Conservation (phyloP, 306 rosid genomes). For the Datisca glomerata region DNA sequence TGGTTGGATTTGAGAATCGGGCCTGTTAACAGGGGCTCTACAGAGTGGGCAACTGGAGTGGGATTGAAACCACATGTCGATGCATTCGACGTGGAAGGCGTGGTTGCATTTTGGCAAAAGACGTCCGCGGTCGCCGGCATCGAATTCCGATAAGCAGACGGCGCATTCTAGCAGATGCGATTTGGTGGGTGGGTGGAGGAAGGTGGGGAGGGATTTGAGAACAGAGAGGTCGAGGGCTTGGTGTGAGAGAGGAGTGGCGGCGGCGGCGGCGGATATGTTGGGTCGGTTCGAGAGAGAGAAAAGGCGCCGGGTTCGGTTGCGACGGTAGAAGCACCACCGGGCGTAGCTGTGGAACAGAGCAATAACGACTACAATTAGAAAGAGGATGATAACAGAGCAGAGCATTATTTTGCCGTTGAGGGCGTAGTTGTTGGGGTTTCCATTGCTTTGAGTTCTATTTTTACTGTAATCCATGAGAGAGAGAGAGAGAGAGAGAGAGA, state of each 20-base stretch:
- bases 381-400: constrained; percentile 28
- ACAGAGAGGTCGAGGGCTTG: constrained; percentile 22
- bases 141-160: constrained; percentile 39
- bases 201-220: constrained; percentile 31
- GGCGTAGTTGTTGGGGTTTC: constrained; percentile 14
- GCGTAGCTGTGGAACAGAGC: constrained; percentile 20
- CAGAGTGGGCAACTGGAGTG: constrained; percentile 53
- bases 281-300: background rate
- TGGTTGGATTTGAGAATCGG: background rate
- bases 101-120: constrained; percentile 39
- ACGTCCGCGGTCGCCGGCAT: constrained; percentile 22
- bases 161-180: constrained; percentile 22
- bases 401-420: constrained; percentile 35
- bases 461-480: background rate
- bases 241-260: background rate
- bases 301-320: background rate
- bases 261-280: background rate
- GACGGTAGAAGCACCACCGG: constrained; percentile 6
- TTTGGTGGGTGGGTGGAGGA: constrained; percentile 10
- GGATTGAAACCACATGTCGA: constrained; percentile 36
- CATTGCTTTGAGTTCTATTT: background rate
- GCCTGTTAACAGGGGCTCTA: constrained; percentile 14
- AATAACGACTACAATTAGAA: constrained; percentile 14
- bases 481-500: background rate
- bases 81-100: constrained; percentile 32